Percentiles rank a stretch among this genome's conserved stretches.
Conservation (phyloP, 108 stramenopile genomes). For the Discostella pseudostelligera region DNA sequence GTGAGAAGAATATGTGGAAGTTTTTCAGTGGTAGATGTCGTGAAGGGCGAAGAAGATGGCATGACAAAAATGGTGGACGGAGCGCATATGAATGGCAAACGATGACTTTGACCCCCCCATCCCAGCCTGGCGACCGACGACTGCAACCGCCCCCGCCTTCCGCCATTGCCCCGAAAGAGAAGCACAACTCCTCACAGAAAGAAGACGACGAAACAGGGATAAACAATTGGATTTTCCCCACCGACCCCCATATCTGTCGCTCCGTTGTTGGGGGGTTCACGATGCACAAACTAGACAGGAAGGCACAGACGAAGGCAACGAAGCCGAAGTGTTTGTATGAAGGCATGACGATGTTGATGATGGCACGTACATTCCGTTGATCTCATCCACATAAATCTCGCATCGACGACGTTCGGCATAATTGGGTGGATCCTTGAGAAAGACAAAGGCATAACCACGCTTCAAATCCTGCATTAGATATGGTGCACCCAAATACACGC, state of each 20-base stretch:
- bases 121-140: too few relatives aligned
- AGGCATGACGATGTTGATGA: conserved; percentile 14
- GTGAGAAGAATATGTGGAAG: conserved; percentile 2
- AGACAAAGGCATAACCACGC: conserved; percentile 85
- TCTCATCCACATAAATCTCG: conserved; percentile 64
- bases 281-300: background rate
- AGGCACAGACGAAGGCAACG: background rate
- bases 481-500: background rate
- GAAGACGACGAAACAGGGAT: too few relatives aligned
- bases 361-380: conserved; percentile 83
- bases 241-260: background rate
- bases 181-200: too few relatives aligned
- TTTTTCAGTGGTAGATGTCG: background rate
- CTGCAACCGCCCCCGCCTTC: too few relatives aligned
- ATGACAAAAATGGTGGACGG: background rate
- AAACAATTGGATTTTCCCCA: background rate
- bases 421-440: conserved; percentile 68
- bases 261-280: too few relatives aligned
- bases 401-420: conserved; percentile 63
- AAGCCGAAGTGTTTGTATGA: background rate
- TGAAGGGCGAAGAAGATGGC: background rate
- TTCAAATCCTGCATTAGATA: conserved; percentile 59
- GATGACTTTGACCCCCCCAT: too few relatives aligned
- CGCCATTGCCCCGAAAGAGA: too few relatives aligned
- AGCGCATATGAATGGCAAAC: too few relatives aligned